These are phyloP conservation scores for Pseudopithomyces chartarum DNA, from an alignment of 2,329 filamentous ascomycete genomes.

Conservation along the genomic window DNA sequence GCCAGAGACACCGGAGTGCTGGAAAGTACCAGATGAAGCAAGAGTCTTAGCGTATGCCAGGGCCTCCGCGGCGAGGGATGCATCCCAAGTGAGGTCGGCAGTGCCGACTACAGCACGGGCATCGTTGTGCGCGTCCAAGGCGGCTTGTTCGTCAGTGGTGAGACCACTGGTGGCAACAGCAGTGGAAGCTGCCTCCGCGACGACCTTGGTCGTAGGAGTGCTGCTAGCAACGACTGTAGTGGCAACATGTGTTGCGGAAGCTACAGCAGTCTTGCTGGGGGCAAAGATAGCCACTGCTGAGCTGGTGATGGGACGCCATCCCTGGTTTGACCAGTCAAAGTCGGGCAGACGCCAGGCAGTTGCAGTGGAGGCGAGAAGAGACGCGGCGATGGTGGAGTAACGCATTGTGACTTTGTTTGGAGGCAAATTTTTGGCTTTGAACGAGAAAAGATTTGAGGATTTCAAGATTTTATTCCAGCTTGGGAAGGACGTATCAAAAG, in stretches of 20 bases:
- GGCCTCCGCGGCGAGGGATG: background rate
- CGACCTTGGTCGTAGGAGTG: background rate
- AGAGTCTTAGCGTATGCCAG: constrained; percentile 3
- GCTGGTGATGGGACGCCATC: background rate
- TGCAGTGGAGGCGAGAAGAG: constrained; percentile 1
- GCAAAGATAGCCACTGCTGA: background rate
- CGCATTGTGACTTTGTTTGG: constrained; percentile 1
- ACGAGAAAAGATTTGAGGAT: background rate
- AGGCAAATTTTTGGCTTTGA: background rate
- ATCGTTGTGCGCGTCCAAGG: constrained; percentile 8
- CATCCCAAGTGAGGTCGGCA: constrained; percentile 2
- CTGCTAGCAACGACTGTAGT: background rate
- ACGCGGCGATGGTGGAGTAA: constrained; percentile 5
- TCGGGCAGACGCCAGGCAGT: constrained; percentile 1
- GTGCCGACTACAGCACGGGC: constrained; percentile 8
- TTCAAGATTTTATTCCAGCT: background rate
- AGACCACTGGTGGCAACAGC: constrained; percentile 1
- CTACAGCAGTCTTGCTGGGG: background rate
- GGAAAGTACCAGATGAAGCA: background rate
- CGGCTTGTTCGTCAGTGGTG: constrained; percentile 2
- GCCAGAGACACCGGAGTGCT: constrained; percentile 7
- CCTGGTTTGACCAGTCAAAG: background rate
- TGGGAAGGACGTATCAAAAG: background rate
- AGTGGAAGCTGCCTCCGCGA: background rate
- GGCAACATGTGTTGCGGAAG: background rate